phyloP scores from a whole-genome alignment of 2,329 filamentous ascomycete genomes.

The Fusarium mexicanum region DNA sequence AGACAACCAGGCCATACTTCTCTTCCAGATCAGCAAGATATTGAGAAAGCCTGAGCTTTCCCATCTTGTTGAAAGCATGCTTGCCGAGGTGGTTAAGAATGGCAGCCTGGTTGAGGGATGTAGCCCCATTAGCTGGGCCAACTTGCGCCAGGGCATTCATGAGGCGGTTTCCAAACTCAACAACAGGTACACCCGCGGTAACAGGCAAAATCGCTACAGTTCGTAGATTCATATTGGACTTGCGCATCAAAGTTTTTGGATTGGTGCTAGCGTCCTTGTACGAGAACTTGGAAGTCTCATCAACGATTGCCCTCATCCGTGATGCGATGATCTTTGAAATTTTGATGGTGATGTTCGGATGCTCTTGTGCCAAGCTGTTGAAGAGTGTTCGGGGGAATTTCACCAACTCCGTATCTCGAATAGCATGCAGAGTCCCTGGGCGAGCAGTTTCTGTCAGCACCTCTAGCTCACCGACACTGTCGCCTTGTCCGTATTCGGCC shows the following conservation, averaged over 20 bases:
- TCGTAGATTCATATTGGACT: slow-evolving; percentile 89
- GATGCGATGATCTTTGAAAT: slow-evolving; percentile 98
- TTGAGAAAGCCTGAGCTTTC: slow-evolving; percentile 93
- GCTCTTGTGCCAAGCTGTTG: slow-evolving; percentile 96
- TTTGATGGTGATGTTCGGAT: slow-evolving; percentile 98
- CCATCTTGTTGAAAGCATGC: slow-evolving; percentile 97
- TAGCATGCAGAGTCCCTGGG: slow-evolving; percentile 93
- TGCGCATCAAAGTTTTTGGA: slow-evolving; percentile 63
- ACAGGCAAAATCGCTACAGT: slow-evolving; percentile 94
- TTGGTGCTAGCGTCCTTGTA: slow-evolving; percentile 72
- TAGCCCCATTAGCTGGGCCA: slow-evolving; percentile 88
- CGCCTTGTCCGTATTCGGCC: slow-evolving; percentile 94
- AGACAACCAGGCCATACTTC: slow-evolving; percentile 94
- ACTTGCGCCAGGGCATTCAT: slow-evolving; percentile 91
- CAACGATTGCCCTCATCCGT: slow-evolving; percentile 88
- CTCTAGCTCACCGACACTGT: slow-evolving; percentile 96
- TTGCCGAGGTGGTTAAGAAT: slow-evolving; percentile 95
- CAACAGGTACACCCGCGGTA: slow-evolving; percentile 88
- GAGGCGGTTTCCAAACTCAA: slow-evolving; percentile 91
- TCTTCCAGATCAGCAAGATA: slow-evolving; percentile 97
- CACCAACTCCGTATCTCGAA: slow-evolving; percentile 94
- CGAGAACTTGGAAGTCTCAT: slow-evolving; percentile 77
- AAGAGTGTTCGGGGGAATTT: slow-evolving; percentile 96
- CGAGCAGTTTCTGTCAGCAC: slow-evolving; percentile 93
- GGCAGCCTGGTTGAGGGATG: slow-evolving; percentile 89